Evolutionary conservation across 164 flowering plant genomes (phyloP).

Genomic region (Magnolia changhungtana): DNA sequence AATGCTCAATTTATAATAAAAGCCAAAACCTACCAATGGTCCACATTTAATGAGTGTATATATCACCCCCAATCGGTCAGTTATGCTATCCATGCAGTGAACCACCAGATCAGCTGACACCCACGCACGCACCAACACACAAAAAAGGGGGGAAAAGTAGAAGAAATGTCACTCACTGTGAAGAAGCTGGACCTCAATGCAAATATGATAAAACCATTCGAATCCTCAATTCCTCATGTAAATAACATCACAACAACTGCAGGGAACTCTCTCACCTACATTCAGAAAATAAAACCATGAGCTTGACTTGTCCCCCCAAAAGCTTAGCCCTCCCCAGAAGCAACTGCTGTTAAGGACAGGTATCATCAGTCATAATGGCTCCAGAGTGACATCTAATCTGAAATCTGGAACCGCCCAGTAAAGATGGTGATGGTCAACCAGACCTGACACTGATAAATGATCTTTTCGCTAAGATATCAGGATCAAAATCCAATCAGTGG

Average conservation of each 20-base stretch:
- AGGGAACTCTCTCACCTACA: neutral
- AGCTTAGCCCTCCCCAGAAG: neutral
- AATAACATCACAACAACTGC: neutral
- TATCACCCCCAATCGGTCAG: no score
- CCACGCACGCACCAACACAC: no score
- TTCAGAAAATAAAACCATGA: neutral
- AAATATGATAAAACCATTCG: neutral
- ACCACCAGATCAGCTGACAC: no score
- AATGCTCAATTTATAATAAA: no score
- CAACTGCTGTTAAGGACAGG: neutral
- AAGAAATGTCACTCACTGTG: no score
- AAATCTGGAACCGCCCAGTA: neutral
- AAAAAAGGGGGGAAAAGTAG: no score
- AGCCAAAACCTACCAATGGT: no score
- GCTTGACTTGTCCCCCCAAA: neutral
- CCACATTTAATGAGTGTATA: no score
- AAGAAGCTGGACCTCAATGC: no score
- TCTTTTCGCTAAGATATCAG: neutral
- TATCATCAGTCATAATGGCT: neutral
- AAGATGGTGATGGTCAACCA: neutral
- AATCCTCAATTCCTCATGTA: neutral
- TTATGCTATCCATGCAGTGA: no score
- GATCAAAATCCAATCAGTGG: neutral
- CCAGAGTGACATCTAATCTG: neutral
- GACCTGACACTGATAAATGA: neutral